Base-by-base conservation (phyloP, 2,329 filamentous ascomycete species). In the Ascochyta pisi region DNA sequence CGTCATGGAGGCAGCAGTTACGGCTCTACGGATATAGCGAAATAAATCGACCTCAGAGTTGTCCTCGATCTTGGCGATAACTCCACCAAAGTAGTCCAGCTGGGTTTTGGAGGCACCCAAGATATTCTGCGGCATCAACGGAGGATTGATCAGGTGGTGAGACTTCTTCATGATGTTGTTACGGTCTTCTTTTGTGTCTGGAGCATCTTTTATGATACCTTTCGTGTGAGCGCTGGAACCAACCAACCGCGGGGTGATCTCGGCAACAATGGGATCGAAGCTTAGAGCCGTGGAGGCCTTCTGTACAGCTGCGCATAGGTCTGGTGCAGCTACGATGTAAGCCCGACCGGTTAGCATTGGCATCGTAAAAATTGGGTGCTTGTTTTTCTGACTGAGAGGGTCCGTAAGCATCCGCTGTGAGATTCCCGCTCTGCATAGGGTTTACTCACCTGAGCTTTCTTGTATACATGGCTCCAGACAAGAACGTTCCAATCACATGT, bases 401-500 rank as follows among this genome's bases (percentile, higher is more conserved):
- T 35, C 43, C 15, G 38, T 50, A 24, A 54, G 29, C 45, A 41
- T 24, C 4, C 7, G 23, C 22, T 27, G n/a, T 6, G 8, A 15
- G 9, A n/a, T 15, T 4, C 8, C 12, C 13, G 13, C 9, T 27
- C 33, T 27, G 29, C 31, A n/a, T 12, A 31, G 10, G 4, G 13
- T 10, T 0, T 29, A 67, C 42, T 26, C 61, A 81, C 78, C 77
- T 74, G 9, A 82, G 40, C 23, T 66, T 73, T 16, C 65, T 58
- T 47, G 75, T 68, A 50, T 81, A 81, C 6, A 57, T 23, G 22
- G 65, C 55, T 0, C 72, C 72, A n/a, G 65, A 46, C 19, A 49
- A 55, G n/a, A 81, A 58, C 61, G 82, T 70, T 8, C 77, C 77
- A 26, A 83, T 64, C 19, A 82, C 69, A 58, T 83, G 81, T 1